Conservation (phyloP, 2,329 filamentous ascomycete species). For the Aspergillus spinulosporus region DNA sequence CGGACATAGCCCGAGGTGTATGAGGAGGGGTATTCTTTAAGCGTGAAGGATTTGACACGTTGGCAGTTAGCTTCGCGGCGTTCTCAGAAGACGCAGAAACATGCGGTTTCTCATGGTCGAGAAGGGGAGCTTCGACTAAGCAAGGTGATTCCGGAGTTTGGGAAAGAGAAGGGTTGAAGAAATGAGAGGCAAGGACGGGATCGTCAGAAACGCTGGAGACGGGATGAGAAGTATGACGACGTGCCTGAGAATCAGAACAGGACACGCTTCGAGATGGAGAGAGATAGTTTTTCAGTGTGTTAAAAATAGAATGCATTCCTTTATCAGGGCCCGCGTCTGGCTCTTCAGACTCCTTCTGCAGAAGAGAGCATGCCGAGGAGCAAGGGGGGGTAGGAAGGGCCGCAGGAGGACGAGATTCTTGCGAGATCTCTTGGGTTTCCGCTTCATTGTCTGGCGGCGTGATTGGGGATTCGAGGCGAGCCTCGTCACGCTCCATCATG, state of each 20-base stretch:
- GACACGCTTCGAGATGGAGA: conserved; percentile 35
- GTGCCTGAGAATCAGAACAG: conserved; percentile 37
- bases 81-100: conserved; percentile 48
- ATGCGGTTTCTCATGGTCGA: conserved; percentile 45
- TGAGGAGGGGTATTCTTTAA: conserved; percentile 90
- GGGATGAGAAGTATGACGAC: conserved; percentile 54
- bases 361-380: conserved; percentile 44
- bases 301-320: conserved; percentile 44
- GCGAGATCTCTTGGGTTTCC: conserved; percentile 27
- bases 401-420: conserved; percentile 35
- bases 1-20: conserved; percentile 82
- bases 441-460: conserved; percentile 27
- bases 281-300: conserved; percentile 48
- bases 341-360: conserved; percentile 46
- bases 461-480: conserved; percentile 30
- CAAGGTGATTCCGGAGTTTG: conserved; percentile 49
- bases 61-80: conserved; percentile 75
- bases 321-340: conserved; percentile 43
- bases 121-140: conserved; percentile 54
- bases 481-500: conserved; percentile 43
- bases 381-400: conserved; percentile 47
- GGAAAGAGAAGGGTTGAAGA: conserved; percentile 66
- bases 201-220: conserved; percentile 65
- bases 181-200: conserved; percentile 65
- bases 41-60: conserved; percentile 58